Conservation (phyloP, 805 yeast species). For the Danielozyma ontarioensis region DNA sequence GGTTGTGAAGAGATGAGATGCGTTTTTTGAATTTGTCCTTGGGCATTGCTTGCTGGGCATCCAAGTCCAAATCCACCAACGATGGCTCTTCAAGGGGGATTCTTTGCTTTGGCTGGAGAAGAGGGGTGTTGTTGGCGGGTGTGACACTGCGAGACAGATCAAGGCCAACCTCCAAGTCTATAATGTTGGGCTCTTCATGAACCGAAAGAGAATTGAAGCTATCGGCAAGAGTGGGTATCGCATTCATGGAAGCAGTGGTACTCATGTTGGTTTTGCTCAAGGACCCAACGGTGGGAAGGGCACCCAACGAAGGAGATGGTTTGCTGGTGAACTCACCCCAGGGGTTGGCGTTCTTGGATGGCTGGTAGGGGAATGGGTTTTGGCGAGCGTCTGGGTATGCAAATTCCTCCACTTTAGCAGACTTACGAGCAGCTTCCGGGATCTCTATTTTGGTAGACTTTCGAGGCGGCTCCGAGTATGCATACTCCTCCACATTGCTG, state of each 20-base stretch:
- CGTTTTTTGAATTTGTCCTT: conserved; percentile 31
- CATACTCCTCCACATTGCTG: too few relatives aligned
- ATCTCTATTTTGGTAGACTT: too few relatives aligned
- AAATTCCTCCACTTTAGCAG: too few relatives aligned
- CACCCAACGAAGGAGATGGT: too few relatives aligned
- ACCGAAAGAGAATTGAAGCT: too few relatives aligned
- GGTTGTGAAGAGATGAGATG: conserved; percentile 21
- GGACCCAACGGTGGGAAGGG: too few relatives aligned
- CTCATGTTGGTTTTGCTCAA: too few relatives aligned
- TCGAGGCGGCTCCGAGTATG: too few relatives aligned
- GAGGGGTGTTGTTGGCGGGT: conserved; percentile 8
- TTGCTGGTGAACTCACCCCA: conserved; percentile 29
- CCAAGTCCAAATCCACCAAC: conserved; percentile 22
- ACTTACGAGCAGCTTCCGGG: too few relatives aligned
- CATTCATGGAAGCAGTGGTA: too few relatives aligned
- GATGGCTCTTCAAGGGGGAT: conserved; percentile 12
- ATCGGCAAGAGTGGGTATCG: too few relatives aligned
- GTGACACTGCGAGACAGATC: conserved; percentile 19
- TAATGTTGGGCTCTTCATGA: conserved; percentile 22
- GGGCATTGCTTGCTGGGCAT: conserved; percentile 8
- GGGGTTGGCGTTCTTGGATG: conserved; percentile 18
- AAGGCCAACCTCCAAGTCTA: conserved; percentile 32
- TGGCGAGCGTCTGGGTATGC: not conserved
- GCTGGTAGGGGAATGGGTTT: conserved; percentile 6
- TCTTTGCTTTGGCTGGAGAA: conserved; percentile 8